Evolutionary conservation across 2,329 filamentous ascomycete species (phyloP), one percentile per base, ranked within the genome.

Genomic region (Colletotrichum sp.): DNA sequence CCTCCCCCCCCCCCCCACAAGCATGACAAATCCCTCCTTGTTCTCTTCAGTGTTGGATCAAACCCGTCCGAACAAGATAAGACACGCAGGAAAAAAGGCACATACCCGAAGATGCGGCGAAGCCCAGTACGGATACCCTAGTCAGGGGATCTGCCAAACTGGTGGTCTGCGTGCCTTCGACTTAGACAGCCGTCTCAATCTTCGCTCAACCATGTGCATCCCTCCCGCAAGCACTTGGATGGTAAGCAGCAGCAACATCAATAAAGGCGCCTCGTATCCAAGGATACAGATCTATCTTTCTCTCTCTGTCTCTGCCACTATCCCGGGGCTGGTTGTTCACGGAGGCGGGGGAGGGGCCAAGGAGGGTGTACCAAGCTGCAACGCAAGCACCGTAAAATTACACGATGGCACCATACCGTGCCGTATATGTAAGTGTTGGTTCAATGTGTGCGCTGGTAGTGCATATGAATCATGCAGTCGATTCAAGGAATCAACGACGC

Each of bases 21-120:
- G 44, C 57, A 74, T 74, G 71, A 74, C 71, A 74, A 74, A 74
- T 74, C 39, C 30, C 34, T 16, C 39, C 15, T 39, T n/a, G 25
- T 59, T 22, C n/a, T 19, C 65, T 28, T 16, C 16, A 52, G 52
- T 22, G 48, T 22, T 63, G 34, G 19, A 57, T 36, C 16, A 72
- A 28, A 34, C 55, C 27, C 44, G n/a, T 63, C 71, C 55, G 30
- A 55, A 30, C 63, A 30, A 73, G 57, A 36, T 39, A 52, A 30
- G 22, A 66, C 60, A 63, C 7, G 28, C 60, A 63, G n/a, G 6
- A 27, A 28, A 27, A 48, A 27, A 22, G 39, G 11, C 57, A 34
- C 34, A 22, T 71, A 64, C 25, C 39, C 28, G 60, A 63, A 34
- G 28, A 22, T n/a, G 28, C 57, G 57, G 57, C 57, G 39, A 44